Conservation (phyloP, 176 grass and related monocot genomes). For the Zoysia japonica region DNA sequence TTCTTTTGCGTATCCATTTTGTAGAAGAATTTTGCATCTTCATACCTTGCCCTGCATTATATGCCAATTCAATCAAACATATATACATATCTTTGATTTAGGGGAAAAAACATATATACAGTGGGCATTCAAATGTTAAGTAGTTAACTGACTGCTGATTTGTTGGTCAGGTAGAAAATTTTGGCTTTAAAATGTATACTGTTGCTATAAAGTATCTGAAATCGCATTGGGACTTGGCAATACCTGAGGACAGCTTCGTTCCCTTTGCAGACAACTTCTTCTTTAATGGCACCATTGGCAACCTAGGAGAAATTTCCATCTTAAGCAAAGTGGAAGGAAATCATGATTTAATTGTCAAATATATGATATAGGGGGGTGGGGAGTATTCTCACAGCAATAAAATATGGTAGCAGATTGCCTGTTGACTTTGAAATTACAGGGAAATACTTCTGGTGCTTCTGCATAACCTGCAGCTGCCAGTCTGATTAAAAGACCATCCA, state of each 20-base stretch:
- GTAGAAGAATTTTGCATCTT: conserved; percentile 96
- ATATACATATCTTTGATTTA: too few relatives aligned
- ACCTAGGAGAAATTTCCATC: conserved; percentile 54
- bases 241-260: conserved; percentile 98
- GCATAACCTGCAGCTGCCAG: conserved; percentile 75
- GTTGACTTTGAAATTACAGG: conserved; percentile 59
- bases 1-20: conserved; percentile 91
- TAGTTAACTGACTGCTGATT: neutral
- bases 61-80: conserved; percentile 15
- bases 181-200: conserved; percentile 5
- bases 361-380: conserved; percentile 13
- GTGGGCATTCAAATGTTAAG: conserved; percentile 8
- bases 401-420: conserved; percentile 81
- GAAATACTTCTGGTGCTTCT: conserved; percentile 97
- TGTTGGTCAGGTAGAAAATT: neutral
- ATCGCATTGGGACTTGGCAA: conserved; percentile 19
- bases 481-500: conserved; percentile 20
- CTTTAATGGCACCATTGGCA: conserved; percentile 75
- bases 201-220: neutral
- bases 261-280: conserved; percentile 84
- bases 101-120: neutral
- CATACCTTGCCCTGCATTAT: conserved; percentile 84
- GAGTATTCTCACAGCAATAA: conserved; percentile 76
- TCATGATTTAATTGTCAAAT: conserved; percentile 9
- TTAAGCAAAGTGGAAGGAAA: conserved; percentile 23